Evolutionary conservation across 169 alveolate genomes (phyloP).

Genomic region (Plasmodium coatneyi): DNA sequence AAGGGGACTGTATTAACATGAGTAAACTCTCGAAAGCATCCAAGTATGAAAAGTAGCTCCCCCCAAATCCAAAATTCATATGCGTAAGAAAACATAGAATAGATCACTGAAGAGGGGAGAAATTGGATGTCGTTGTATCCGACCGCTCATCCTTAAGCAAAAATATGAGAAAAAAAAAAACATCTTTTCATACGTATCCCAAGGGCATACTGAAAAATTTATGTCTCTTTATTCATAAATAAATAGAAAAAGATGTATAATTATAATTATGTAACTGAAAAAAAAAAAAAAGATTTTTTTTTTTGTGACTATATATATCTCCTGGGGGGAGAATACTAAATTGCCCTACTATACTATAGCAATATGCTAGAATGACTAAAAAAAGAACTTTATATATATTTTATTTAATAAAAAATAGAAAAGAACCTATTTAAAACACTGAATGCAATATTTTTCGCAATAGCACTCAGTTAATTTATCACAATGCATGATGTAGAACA

Average conservation of each 20-base stretch:
- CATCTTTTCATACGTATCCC: neutral
- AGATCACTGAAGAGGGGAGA: neutral
- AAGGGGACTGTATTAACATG: neutral
- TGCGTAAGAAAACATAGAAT: neutral
- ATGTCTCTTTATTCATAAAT: neutral
- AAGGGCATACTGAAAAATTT: neutral
- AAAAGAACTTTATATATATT: neutral
- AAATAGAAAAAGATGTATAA: neutral
- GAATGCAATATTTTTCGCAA: neutral
- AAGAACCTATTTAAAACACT: neutral
- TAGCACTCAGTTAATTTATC: neutral
- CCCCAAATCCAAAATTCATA: neutral
- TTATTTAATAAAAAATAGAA: neutral
- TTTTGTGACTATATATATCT: neutral
- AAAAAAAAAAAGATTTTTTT: neutral
- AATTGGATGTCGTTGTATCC: neutral
- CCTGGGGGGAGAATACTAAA: neutral
- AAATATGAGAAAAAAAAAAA: neutral
- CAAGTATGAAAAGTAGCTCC: neutral
- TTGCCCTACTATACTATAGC: neutral
- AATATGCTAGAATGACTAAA: neutral
- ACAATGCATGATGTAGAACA: neutral
- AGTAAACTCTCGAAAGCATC: neutral
- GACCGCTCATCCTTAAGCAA: neutral
- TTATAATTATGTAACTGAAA: neutral